Evolutionary conservation across 768 basidiomycete species (phyloP), one percentile per base, ranked within the genome.

Genomic region (Xanthoconium stramineum): DNA sequence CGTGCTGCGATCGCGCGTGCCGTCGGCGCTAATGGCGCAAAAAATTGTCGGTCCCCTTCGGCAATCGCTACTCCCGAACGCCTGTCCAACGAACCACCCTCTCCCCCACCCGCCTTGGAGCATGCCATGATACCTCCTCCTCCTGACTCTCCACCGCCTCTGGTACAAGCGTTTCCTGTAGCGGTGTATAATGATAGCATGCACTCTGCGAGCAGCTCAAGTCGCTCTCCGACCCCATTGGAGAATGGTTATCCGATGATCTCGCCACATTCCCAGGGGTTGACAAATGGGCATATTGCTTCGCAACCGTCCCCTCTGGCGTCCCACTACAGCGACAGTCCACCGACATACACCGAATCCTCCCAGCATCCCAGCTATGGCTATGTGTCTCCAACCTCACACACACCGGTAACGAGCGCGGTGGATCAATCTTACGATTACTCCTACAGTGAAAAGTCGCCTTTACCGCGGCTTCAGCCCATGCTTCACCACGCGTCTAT

Each of bases 1-100:
- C 79, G 86, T 39, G 80, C 82, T n/a, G 80, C 82, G 12, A 79
- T 81, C 49, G 76, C 78, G 35, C 79, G 81, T 50, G 74, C 74
- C 32, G 68, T 72, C 52, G 70, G 67, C 30, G 66, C 57, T 8
- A 54, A 50, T 36, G 62, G 66, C 9, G 24, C 61, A 54, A 70
- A 66, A 64, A 54, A 45, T 14, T 52, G 56, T 59, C 71, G 71
- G 3, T 48, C 71, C 8, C 54, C 70, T 2, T 66, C 66, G 44
- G 57, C 64, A 0, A 57, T 68, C 20, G 51, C 65, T 0, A 57
- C 67, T 6, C 64, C 65, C 29, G 71, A 73, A 38, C 70, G 69
- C 24, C 37, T 61, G 2, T 62, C 67, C 13, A 61, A 60, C 42
- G 60, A 61, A 30, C 49, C 67, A 11, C 69, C 70, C 5, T 69